A percentile compares a stretch with the other conserved stretches of the same genome.
phyloP scores from a whole-genome alignment of 495 filamentous ascomycete genomes.

The Aspergillus egyptiacus region DNA sequence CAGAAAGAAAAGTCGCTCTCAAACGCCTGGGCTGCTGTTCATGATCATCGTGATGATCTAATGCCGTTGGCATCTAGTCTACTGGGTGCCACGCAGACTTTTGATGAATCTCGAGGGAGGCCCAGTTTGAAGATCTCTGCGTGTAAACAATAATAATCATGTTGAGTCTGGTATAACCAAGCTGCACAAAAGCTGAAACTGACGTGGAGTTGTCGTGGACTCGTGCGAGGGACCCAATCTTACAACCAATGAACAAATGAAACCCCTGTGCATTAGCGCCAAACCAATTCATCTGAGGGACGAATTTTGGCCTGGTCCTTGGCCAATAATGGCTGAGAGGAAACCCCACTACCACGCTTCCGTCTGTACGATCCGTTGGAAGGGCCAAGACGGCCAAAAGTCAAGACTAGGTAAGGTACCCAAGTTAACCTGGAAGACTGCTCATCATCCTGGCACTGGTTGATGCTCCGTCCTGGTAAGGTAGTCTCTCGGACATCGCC shows the following conservation, averaged over 20 bases:
- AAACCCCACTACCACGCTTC: background rate
- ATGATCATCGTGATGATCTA: too few species aligned
- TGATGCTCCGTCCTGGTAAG: slow-evolving; percentile 12
- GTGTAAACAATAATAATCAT: background rate
- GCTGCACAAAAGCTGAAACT: slow-evolving; percentile 15
- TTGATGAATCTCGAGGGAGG: too few species aligned
- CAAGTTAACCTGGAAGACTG: too few species aligned
- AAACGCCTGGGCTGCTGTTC: too few species aligned
- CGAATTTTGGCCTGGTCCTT: slow-evolving; percentile 7
- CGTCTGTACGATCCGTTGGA: slow-evolving; percentile 11
- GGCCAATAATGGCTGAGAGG: slow-evolving; percentile 2
- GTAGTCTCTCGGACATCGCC: slow-evolving; percentile 4
- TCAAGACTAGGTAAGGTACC: too few species aligned
- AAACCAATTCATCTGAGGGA: slow-evolving; percentile 14
- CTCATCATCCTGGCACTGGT: slow-evolving; percentile 20
- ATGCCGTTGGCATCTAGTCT: too few species aligned
- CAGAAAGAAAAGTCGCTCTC: background rate
- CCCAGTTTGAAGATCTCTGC: background rate
- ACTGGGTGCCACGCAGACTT: too few species aligned
- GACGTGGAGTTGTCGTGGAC: slow-evolving; percentile 19
- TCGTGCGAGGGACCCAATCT: slow-evolving; percentile 9
- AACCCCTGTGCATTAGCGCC: slow-evolving; percentile 16
- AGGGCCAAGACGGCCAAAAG: slow-evolving; percentile 1
- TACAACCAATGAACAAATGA: slow-evolving; percentile 11
- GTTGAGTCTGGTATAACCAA: slow-evolving; percentile 3